These are phyloP conservation scores for Lycium ferocissimum DNA, from an alignment of 257 asterid species.

Conservation along the genomic window DNA sequence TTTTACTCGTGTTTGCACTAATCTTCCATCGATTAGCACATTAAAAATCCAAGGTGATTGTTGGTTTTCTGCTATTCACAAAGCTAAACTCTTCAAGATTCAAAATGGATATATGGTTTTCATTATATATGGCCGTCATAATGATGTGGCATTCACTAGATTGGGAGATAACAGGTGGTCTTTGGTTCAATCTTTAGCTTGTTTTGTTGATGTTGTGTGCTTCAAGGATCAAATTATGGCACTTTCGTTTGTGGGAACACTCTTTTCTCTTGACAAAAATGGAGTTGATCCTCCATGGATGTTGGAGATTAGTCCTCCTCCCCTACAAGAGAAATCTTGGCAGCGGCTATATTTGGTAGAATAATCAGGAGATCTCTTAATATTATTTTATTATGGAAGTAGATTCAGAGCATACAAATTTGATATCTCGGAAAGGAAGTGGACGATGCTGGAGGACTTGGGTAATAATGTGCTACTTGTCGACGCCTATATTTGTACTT, in stretches of 20 bases:
- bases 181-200: slow-evolving; percentile 5
- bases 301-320: slow-evolving; percentile 21
- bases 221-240: slow-evolving; percentile 37
- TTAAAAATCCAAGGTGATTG: slow-evolving; percentile 28
- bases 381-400: slow-evolving; percentile 18
- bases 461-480: slow-evolving; percentile 45
- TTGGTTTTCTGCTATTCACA: slow-evolving; percentile 34
- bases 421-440: slow-evolving; percentile 39
- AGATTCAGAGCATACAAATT: slow-evolving; percentile 35
- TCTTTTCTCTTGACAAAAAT: slow-evolving; percentile 29
- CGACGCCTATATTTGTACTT: slow-evolving; percentile 36
- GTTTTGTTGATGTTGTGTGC: slow-evolving; percentile 31
- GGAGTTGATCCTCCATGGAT: slow-evolving; percentile 7
- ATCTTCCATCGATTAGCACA: slow-evolving; percentile 34
- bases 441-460: slow-evolving; percentile 42
- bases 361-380: slow-evolving; percentile 37
- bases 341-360: slow-evolving; percentile 37
- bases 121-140: slow-evolving; percentile 24
- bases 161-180: slow-evolving; percentile 36
- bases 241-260: slow-evolving; percentile 33
- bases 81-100: slow-evolving; percentile 32
- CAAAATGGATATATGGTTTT: slow-evolving; percentile 25
- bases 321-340: slow-evolving; percentile 16
- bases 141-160: slow-evolving; percentile 37
- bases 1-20: slow-evolving; percentile 21